Base-by-base conservation (phyloP, 176 grass and related monocot species). In the Oryza rufipogon region DNA sequence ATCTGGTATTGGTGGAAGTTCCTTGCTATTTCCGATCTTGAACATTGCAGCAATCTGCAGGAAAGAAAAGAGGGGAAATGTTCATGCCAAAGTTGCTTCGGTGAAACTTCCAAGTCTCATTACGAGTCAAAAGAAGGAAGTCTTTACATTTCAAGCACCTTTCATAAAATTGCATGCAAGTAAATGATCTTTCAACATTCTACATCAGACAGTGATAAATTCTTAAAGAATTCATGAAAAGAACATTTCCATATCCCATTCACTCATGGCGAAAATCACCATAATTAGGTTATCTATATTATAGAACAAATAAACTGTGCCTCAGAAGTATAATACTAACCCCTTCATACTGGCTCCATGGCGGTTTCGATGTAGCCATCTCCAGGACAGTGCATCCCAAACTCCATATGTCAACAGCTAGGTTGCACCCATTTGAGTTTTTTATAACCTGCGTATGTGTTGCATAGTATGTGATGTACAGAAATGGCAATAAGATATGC, bases 261-360 rank as follows among this genome's bases (percentile, higher is more conserved):
- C 34, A 84, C 65, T 25, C 11, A 52, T 4, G 46, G 9, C 74
- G 34, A 45, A 73, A 30, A 41, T 36, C 76, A 58, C 11, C 66
- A 66, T 47, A 74, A 68, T 68, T 11, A 1, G 44, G 46, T 6
- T 20, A 74, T 79, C 14, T 46, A 75, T 63, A 86, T 26, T 79
- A 17, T 22, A 83, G 16, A 78, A 51, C 10, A 87, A 75, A 83
- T 61, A 77, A 75, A 84, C 17, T 87, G 67, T 61, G 78, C 58
- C 41, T 69, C 51, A 36, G 51, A 41, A 64, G 17, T 64, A 66
- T 51, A 85, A 76, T 85, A 89, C 89, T 74, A 33, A 99, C 96
- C 96, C 96, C 96, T 92, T 99, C 96, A 44, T 99, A 99, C 44
- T 99, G 93, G 81, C 93, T 96, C 96, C 96, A 99, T 64, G 96